Evolutionary conservation across 495 filamentous ascomycete genomes (phyloP).

Genomic region (Penicillium subrubescens): DNA sequence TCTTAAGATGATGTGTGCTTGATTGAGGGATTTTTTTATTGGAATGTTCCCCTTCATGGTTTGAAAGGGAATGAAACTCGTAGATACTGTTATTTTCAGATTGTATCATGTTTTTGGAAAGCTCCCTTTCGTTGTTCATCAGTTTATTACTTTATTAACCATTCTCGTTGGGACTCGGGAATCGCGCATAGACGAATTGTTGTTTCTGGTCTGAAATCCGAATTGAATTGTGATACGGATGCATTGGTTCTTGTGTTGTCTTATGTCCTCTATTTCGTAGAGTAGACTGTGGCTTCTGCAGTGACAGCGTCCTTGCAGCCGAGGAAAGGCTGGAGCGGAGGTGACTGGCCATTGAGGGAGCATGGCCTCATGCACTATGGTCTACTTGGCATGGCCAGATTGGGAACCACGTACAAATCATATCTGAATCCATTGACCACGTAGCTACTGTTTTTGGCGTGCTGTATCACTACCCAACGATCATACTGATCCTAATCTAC

Average conservation of each 20-base stretch:
- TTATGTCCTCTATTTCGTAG: neutral
- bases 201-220: neutral
- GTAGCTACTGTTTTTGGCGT: neutral
- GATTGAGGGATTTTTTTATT: neutral
- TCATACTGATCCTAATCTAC: neutral
- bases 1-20: neutral
- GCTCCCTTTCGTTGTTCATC: conserved; percentile 7
- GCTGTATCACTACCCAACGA: neutral
- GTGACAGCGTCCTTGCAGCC: neutral
- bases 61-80: neutral
- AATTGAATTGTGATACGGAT: conserved; percentile 13
- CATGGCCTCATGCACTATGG: neutral
- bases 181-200: conserved; percentile 12
- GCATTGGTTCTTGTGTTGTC: neutral
- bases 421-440: neutral
- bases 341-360: neutral
- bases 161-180: neutral
- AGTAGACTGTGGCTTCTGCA: neutral
- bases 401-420: neutral
- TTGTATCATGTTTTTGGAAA: conserved; percentile 12
- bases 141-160: neutral
- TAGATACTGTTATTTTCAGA: conserved; percentile 15
- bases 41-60: neutral
- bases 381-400: neutral
- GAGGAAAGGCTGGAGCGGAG: neutral